A percentile compares a stretch with the other conserved stretches of the same genome.
phyloP scores from a whole-genome alignment of 495 filamentous ascomycete genomes.

The Lophium mytilinum region DNA sequence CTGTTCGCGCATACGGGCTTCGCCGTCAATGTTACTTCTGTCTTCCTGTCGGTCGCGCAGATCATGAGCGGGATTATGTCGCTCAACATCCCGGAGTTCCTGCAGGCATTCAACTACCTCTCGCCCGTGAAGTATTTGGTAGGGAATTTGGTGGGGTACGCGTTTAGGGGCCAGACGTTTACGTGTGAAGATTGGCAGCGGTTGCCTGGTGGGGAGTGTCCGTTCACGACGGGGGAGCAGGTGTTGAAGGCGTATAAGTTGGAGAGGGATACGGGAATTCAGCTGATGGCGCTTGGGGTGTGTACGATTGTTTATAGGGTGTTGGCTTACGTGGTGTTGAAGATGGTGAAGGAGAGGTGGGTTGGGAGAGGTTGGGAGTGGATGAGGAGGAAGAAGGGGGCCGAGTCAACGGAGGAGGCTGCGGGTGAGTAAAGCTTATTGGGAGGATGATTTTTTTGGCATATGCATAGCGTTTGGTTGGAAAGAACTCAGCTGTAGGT shows the following conservation, averaged over 20 bases:
- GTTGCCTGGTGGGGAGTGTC: constrained; percentile 50
- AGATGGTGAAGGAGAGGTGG: constrained; percentile 38
- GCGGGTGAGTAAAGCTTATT: neutral
- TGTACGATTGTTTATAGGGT: constrained; percentile 55
- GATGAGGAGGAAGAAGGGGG: neutral
- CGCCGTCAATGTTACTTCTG: constrained; percentile 58
- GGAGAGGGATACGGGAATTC: constrained; percentile 46
- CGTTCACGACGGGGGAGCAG: constrained; percentile 52
- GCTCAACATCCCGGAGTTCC: constrained; percentile 53
- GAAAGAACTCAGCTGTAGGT: too few relatives aligned
- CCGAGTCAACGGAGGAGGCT: neutral
- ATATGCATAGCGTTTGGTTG: neutral
- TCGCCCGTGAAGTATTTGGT: constrained; percentile 60
- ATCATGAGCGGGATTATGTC: constrained; percentile 63
- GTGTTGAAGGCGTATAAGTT: constrained; percentile 57
- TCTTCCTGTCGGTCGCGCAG: constrained; percentile 55
- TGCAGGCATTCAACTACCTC: constrained; percentile 61
- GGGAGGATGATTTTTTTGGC: neutral
- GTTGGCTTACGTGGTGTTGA: constrained; percentile 54
- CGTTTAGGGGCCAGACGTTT: constrained; percentile 48
- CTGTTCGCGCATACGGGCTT: constrained; percentile 67
- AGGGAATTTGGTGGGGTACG: constrained; percentile 54
- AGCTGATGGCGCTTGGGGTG: constrained; percentile 52
- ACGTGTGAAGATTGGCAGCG: constrained; percentile 49
- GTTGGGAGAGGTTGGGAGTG: constrained; percentile 21